Conservation (phyloP, 108 stramenopile genomes). For the Asterionellopsis glacialis region DNA sequence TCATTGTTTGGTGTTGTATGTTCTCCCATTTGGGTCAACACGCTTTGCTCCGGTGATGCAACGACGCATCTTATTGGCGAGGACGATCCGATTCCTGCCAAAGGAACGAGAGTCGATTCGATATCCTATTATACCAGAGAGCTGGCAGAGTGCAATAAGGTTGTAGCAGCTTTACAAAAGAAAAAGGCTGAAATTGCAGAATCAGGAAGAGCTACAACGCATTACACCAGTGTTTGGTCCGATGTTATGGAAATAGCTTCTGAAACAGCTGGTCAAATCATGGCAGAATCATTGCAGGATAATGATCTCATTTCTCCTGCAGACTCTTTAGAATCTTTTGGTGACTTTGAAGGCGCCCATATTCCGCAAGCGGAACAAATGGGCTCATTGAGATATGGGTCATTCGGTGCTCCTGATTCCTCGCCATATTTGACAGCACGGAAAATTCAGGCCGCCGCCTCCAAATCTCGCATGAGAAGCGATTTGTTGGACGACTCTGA, state of each 20-base stretch:
- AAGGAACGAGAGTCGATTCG: slow-evolving; percentile 68
- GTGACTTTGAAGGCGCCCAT: slow-evolving; percentile 9
- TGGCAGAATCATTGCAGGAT: slow-evolving; percentile 47
- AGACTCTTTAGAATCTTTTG: not conserved
- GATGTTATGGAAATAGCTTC: slow-evolving; percentile 23
- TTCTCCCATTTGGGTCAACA: not conserved
- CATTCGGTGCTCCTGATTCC: slow-evolving; percentile 17
- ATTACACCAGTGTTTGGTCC: slow-evolving; percentile 9
- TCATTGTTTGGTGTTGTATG: not conserved
- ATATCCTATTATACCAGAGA: slow-evolving; percentile 80
- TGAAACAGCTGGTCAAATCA: slow-evolving; percentile 36
- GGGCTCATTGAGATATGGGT: slow-evolving; percentile 36
- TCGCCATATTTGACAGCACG: too few species aligned
- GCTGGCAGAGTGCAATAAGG: slow-evolving; percentile 55
- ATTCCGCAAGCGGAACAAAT: slow-evolving; percentile 44
- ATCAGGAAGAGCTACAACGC: slow-evolving; percentile 23
- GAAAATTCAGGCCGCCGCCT: too few species aligned
- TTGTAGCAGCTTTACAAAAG: slow-evolving; percentile 49
- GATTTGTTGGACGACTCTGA: not conserved
- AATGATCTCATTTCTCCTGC: slow-evolving; percentile 22
- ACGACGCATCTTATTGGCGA: slow-evolving; percentile 4
- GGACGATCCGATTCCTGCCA: slow-evolving; percentile 28
- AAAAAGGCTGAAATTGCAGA: slow-evolving; percentile 62
- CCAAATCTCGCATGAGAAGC: too few species aligned
- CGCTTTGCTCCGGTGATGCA: not conserved